A percentile compares a stretch with the other conserved stretches of the same genome.
Evolutionary conservation across 495 filamentous ascomycete genomes (phyloP).

Genomic region (Penicillium lividum): DNA sequence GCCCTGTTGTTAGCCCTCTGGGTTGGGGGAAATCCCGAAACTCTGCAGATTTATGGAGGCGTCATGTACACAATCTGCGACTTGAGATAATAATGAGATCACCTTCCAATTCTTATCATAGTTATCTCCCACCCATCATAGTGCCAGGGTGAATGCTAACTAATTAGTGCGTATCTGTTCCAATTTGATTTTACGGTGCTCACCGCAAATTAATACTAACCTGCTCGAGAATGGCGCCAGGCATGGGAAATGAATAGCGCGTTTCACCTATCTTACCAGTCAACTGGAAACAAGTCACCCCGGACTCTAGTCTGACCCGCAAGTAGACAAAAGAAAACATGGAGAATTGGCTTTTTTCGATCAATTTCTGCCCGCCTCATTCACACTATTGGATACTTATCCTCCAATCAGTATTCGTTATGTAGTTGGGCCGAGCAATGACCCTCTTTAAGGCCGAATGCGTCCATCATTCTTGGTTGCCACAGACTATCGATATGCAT

Average conservation of each 20-base stretch:
- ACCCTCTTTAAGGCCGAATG: background rate
- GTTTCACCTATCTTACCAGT: conserved; percentile 1
- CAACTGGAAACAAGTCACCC: background rate
- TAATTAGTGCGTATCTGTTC: background rate
- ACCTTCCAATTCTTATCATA: background rate
- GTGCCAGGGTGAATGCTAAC: background rate
- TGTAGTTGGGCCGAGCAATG: background rate
- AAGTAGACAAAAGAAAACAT: background rate
- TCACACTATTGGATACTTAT: background rate
- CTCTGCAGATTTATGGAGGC: too few species aligned
- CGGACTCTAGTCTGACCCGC: conserved; percentile 2
- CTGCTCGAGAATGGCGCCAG: background rate
- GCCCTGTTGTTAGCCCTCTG: background rate
- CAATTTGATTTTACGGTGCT: background rate
- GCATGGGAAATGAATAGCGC: background rate
- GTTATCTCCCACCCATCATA: background rate
- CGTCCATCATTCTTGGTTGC: conserved; percentile 4
- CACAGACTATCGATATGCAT: background rate
- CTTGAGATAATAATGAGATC: conserved; percentile 19
- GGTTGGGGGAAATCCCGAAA: background rate
- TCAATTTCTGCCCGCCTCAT: background rate
- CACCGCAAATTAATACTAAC: background rate
- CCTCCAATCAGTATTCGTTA: background rate
- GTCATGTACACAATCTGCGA: background rate
- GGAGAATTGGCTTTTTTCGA: background rate